Conservation (phyloP, 1,284 basidiomycete genomes). For the Cutaneotrichosporon dermatis region DNA sequence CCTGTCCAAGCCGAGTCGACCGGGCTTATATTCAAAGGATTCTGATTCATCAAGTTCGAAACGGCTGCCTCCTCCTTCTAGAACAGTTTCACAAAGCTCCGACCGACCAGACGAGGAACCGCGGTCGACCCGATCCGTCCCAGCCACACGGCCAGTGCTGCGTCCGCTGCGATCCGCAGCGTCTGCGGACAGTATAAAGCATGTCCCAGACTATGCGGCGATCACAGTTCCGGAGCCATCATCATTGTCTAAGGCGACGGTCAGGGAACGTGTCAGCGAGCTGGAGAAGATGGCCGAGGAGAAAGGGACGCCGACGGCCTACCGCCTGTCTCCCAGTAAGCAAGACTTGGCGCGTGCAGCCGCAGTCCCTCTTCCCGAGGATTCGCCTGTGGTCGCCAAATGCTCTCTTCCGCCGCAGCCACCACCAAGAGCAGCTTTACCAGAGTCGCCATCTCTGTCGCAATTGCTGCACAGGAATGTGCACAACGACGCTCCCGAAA, state of each 20-base stretch:
- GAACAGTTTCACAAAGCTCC: too few species aligned
- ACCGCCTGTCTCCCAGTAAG: conserved; percentile 1
- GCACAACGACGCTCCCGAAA: background rate
- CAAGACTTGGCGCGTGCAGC: conserved; percentile 6
- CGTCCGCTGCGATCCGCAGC: background rate
- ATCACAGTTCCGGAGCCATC: background rate
- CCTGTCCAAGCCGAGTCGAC: conserved; percentile 25
- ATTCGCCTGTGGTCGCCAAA: background rate
- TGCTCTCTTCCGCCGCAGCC: background rate
- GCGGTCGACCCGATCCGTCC: too few species aligned
- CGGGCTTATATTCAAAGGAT: conserved; percentile 1
- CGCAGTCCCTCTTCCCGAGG: conserved; percentile 10
- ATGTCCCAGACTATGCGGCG: background rate
- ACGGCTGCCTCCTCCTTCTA: conserved; percentile 14
- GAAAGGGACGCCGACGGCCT: background rate
- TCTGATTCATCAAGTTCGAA: background rate
- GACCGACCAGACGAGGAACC: too few species aligned
- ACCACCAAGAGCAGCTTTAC: background rate
- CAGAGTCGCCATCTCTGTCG: conserved; percentile 15
- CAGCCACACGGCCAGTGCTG: too few species aligned
- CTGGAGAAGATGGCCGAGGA: background rate
- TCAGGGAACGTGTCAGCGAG: conserved; percentile 4
- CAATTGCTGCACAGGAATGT: conserved; percentile 4
- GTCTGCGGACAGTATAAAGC: background rate
- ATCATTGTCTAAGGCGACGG: background rate